Evolutionary conservation across 202 grass and related monocot genomes (phyloP).

Genomic region (Hordeum pubiflorum): DNA sequence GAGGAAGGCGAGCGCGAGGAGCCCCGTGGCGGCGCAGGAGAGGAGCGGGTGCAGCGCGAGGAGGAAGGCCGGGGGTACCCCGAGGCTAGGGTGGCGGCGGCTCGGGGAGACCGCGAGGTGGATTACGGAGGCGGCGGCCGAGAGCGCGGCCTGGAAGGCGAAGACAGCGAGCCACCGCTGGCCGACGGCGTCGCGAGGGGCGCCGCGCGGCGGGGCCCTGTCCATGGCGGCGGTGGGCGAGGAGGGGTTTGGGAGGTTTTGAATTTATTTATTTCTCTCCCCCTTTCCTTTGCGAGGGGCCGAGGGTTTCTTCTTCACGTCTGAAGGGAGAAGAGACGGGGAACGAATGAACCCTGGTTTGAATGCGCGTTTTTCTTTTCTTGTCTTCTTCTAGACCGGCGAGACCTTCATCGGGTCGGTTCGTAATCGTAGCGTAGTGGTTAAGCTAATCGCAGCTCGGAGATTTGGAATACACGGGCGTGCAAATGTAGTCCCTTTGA

Average conservation of each 20-base stretch:
- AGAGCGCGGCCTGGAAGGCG: conserved; percentile 36
- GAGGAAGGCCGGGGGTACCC: conserved; percentile 38
- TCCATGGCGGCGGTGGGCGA: conserved; percentile 35
- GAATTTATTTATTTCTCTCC: background rate
- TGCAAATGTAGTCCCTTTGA: too few species aligned
- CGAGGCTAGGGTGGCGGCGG: conserved; percentile 28
- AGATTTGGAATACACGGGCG: too few species aligned
- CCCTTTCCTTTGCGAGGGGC: background rate
- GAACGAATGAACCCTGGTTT: background rate
- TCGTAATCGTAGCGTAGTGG: too few species aligned
- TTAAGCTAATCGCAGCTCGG: too few species aligned
- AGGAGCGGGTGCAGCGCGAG: conserved; percentile 53
- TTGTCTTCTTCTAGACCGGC: background rate
- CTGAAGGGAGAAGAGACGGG: conserved; percentile 23
- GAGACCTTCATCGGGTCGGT: background rate
- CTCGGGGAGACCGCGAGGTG: conserved; percentile 16
- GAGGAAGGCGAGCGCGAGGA: conserved; percentile 50
- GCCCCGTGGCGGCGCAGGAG: conserved; percentile 38
- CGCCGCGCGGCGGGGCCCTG: conserved; percentile 28
- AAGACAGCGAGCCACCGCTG: conserved; percentile 54
- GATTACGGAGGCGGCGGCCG: conserved; percentile 19
- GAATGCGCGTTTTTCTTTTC: conserved; percentile 6
- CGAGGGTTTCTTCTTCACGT: background rate
- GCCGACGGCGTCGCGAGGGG: conserved; percentile 46
- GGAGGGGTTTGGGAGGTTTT: conserved; percentile 44